Base-by-base conservation (phyloP, 805 yeast genomes). In the baker's yeast (Saccharomyces cerevisiae) region DNA sequence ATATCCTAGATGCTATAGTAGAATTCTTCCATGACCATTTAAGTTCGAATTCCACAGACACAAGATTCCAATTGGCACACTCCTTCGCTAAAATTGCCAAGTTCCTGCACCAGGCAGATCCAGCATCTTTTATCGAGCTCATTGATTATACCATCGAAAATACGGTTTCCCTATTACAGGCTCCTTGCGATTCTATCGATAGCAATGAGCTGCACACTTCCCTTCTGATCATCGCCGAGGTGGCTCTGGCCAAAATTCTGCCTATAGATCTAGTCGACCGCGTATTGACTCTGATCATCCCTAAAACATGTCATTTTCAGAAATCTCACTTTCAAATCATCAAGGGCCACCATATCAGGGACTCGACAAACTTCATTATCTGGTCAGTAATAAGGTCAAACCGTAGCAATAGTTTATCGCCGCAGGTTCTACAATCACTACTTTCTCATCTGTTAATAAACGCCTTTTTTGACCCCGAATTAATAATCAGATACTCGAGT, bases 341-440 rank as follows among this genome's bases (percentile, higher is more conserved):
- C 0, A 66, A 79, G 6, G 96, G 96, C 0, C 70, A 79, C 1
- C 89, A 84, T 59, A 77, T 92, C 1, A 76, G 96, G 54, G 98
- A 91, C 67, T 83, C 97, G 0, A 82, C 92, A 0, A 87, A 95
- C 67, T 91, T 86, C 63, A 80, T 87, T 0, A 70, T 82, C n/a
- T 91, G 98, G 98, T 79, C 96, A 0, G 52, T 86, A 17, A 76
- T 80, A 36, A 76, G 85, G 58, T 70, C 52, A 3, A 47, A 49
- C 43, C 52, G 51, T 28, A 41, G 41, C 46, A 14, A 32, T 27
- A 46, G 46, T 26, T 26, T 57, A 2, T 22, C 47, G 0, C 13
- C 21, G 6, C 29, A 29, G 22, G 55, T 62, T 6, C 70, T 67
- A 41, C 61, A 55, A 31, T 55, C 21, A 74, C 76, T 59, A 11